These are phyloP conservation scores for Melaleuca quinquenervia DNA, from an alignment of 345 rosid species.

Conservation along the genomic window DNA sequence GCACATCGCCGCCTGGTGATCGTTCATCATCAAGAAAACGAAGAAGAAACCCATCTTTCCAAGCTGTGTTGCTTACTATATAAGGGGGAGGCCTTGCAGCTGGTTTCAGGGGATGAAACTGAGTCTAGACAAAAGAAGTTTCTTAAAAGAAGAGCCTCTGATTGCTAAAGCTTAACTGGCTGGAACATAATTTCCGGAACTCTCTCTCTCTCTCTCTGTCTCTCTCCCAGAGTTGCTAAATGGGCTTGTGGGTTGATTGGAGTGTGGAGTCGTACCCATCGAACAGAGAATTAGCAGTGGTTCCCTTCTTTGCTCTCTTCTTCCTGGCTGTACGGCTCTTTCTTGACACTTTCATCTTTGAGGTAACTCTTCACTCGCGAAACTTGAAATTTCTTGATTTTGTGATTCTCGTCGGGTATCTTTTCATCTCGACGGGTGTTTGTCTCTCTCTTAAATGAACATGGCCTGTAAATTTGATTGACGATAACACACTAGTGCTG, in stretches of 20 bases:
- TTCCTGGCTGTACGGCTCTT: conserved; percentile 26
- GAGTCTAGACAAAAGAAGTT: too few relatives aligned
- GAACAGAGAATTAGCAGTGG: conserved; percentile 9
- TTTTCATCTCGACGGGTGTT: not conserved
- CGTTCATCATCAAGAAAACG: not conserved
- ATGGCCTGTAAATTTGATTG: not conserved
- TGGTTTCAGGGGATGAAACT: too few relatives aligned
- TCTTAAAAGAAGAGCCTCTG: too few relatives aligned
- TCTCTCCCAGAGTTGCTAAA: not conserved
- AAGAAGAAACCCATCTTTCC: not conserved
- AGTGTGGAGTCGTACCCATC: conserved; percentile 30
- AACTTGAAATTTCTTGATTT: not conserved
- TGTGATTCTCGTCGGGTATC: not conserved
- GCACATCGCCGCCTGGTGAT: not conserved
- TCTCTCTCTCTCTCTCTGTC: not conserved
- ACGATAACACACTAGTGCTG: not conserved
- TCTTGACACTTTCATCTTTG: conserved; percentile 27
- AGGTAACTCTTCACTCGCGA: conserved; percentile 12
- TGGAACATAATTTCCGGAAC: too few relatives aligned
- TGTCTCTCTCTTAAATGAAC: not conserved
- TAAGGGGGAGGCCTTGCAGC: too few relatives aligned
- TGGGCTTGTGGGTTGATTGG: conserved; percentile 19
- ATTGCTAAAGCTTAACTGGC: too few relatives aligned
- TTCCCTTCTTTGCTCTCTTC: conserved; percentile 27
- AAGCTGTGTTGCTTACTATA: too few relatives aligned